A percentile compares a stretch with the other conserved stretches of the same genome.
Conservation (phyloP, 1,284 basidiomycete species). For the Ceratobasidium theobromae region DNA sequence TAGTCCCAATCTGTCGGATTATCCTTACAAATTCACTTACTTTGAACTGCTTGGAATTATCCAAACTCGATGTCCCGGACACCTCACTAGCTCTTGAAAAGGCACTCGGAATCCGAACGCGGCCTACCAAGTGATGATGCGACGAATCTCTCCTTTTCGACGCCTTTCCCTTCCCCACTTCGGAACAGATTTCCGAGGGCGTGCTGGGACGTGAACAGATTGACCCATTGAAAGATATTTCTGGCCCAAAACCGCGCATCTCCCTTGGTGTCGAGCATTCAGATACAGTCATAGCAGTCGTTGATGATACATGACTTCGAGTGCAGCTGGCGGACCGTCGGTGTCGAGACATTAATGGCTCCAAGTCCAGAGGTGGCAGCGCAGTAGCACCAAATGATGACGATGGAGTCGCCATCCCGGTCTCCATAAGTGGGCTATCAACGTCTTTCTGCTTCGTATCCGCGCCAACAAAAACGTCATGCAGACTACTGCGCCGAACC, state of each 20-base stretch:
- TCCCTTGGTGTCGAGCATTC: constrained; percentile 27
- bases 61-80: not conserved
- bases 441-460: not conserved
- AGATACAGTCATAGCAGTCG: constrained; percentile 22
- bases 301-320: constrained; percentile 24
- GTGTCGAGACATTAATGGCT: not conserved
- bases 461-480: constrained; percentile 9
- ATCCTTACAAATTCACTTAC: not conserved
- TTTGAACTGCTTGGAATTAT: constrained; percentile 15
- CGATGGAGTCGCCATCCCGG: not conserved
- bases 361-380: not conserved
- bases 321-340: constrained; percentile 20
- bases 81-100: not conserved
- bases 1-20: not conserved
- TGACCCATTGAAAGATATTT: constrained; percentile 9
- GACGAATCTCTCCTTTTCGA: not conserved
- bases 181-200: constrained; percentile 17
- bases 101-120: not conserved
- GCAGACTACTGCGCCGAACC: constrained; percentile 6
- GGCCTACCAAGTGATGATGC: not conserved
- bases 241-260: constrained; percentile 8
- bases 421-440: not conserved
- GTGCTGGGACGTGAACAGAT: constrained; percentile 11
- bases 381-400: not conserved
- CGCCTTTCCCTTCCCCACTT: not conserved